A percentile compares a stretch with the other conserved stretches of the same genome.
Conservation (phyloP, 805 yeast genomes). For the Spathaspora boniae region DNA sequence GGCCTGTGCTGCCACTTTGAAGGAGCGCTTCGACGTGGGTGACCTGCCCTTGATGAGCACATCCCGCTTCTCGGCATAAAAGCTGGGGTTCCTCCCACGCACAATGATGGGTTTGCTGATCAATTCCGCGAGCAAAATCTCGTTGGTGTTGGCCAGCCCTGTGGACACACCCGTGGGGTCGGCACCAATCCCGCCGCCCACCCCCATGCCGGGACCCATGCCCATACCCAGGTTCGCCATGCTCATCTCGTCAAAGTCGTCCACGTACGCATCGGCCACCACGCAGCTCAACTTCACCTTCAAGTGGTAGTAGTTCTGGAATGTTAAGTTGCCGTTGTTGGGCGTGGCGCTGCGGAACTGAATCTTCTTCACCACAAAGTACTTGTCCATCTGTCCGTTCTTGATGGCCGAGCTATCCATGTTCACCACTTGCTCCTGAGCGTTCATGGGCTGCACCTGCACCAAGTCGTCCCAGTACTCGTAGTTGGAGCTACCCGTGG, state of each 20-base stretch:
- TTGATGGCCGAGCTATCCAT: slow-evolving; percentile 21
- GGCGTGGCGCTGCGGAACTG: slow-evolving; percentile 53
- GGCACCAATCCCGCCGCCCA: slow-evolving; percentile 8
- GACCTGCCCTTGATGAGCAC: slow-evolving; percentile 34
- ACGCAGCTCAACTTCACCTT: slow-evolving; percentile 31
- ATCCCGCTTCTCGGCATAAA: slow-evolving; percentile 52
- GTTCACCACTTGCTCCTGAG: slow-evolving; percentile 23
- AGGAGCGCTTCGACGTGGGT: slow-evolving; percentile 16
- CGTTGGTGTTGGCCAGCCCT: slow-evolving; percentile 23
- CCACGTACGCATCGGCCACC: slow-evolving; percentile 36
- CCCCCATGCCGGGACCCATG: too few relatives aligned
- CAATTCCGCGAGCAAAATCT: slow-evolving; percentile 27
- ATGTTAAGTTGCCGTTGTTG: slow-evolving; percentile 44
- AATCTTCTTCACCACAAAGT: slow-evolving; percentile 35
- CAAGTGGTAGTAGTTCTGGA: slow-evolving; percentile 45
- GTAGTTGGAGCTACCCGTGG: slow-evolving; percentile 1
- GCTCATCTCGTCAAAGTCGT: slow-evolving; percentile 35
- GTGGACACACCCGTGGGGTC: slow-evolving; percentile 4
- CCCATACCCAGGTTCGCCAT: slow-evolving; percentile 19
- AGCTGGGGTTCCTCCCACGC: slow-evolving; percentile 61
- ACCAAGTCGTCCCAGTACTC: slow-evolving; percentile 13
- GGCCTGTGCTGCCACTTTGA: slow-evolving; percentile 10
- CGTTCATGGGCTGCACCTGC: slow-evolving; percentile 16
- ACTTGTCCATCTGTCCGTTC: slow-evolving; percentile 25
- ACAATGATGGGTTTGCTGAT: slow-evolving; percentile 49